Percentiles rank a stretch among this genome's conserved stretches.
phyloP scores from a whole-genome alignment of 345 rosid genomes.

The Hevea brasiliensis region DNA sequence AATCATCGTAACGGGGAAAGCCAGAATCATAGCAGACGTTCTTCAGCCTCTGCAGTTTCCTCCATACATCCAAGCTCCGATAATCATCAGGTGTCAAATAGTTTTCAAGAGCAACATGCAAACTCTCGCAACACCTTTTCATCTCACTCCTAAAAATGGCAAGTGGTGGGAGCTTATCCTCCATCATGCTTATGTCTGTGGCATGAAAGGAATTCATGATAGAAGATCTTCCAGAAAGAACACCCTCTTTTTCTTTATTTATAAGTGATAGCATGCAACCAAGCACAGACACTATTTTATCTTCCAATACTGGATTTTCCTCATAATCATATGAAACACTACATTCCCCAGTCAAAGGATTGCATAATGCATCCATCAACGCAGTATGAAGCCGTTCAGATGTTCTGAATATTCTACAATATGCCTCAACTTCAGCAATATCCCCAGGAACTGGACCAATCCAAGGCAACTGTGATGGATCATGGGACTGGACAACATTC shows the following conservation, averaged over 20 bases:
- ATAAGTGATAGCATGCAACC: conserved; percentile 87
- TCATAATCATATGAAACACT: conserved; percentile 73
- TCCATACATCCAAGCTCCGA: conserved; percentile 72
- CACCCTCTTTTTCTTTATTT: conserved; percentile 85
- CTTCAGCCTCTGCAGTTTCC: conserved; percentile 88
- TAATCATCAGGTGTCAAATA: conserved; percentile 71
- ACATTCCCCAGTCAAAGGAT: conserved; percentile 94
- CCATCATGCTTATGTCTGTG: conserved; percentile 52
- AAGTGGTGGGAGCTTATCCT: conserved; percentile 83
- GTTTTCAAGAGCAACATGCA: conserved; percentile 88
- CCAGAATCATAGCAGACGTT: conserved; percentile 90
- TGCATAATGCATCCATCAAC: conserved; percentile 87
- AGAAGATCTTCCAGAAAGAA: conserved; percentile 84
- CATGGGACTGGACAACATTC: conserved; percentile 52
- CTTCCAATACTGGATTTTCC: conserved; percentile 85
- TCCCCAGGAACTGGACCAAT: conserved; percentile 95
- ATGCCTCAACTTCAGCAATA: conserved; percentile 95
- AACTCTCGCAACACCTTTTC: conserved; percentile 95
- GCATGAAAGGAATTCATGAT: conserved; percentile 44
- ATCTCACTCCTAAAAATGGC: conserved; percentile 87
- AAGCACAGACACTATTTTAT: conserved; percentile 85
- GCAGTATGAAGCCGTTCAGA: conserved; percentile 82
- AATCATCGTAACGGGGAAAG: conserved; percentile 63
- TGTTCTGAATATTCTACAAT: conserved; percentile 88
- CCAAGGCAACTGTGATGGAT: conserved; percentile 72